Evolutionary conservation across 2,329 filamentous ascomycete genomes (phyloP), one percentile per base, ranked within the genome.

Genomic region (Stagonosporopsis vannaccii): DNA sequence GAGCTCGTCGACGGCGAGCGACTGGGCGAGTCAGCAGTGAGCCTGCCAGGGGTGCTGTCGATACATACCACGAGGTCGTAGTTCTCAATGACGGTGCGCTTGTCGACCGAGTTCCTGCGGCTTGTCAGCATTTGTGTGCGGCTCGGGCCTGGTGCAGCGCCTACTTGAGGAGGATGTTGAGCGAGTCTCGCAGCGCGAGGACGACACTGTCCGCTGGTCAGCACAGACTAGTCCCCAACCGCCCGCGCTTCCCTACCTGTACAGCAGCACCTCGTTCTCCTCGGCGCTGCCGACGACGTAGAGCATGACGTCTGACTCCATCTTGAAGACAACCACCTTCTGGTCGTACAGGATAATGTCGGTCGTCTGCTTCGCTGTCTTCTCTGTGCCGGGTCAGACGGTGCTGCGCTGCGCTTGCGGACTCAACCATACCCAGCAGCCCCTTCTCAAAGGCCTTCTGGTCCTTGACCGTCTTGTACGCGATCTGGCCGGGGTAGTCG

Each of bases 331-430:
- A 51, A 98, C 92, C 59, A 99, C 90, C 70, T 92, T 87, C 80
- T 96, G 96, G 80, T 99, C 95, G 80, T 97, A 98, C 52, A 99
- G 87, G 68, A 99, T 96, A 70, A 99, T 95, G 80, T 98, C 95
- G 68, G 90, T 92, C 13, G 87, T 93, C 80, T 96, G 92, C 83
- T 98, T 99, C 66, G 90, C 89, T 15, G 95, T 98, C 85, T 99
- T 98, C 72, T 97, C 73, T 74, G 61, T 45, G 32, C 36, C 26
- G 32, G 48, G 65, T 70, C 61, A 71, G 65, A 60, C 41, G 40
- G 9, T n/a, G 32, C 20, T 32, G 47, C 15, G 78, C 92, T 89
- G 81, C 95, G 96, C 65, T 88, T 87, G 91, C 96, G 83, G 96
- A 96, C 67, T 92, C 89, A 23, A 35, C 59, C 68, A 40, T 59